Evolutionary conservation across 345 rosid genomes (phyloP), one percentile per base, ranked within the genome.

Genomic region (Leavenworthia alabamica): DNA sequence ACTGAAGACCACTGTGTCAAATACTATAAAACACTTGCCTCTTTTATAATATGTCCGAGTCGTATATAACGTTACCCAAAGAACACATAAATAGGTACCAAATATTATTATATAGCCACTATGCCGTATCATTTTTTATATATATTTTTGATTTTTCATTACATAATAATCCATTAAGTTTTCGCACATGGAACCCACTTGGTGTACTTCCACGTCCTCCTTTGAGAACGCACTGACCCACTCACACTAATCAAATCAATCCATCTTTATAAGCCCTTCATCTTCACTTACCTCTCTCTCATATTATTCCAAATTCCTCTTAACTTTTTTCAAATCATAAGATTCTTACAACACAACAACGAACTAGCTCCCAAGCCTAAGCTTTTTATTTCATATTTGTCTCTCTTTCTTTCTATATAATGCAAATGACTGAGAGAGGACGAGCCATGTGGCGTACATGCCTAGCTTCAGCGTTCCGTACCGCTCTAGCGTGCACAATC

Each of bases 401-500:
- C 13, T 71, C 57, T 43, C 47, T 48, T 42, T 20, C 22, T 2
- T 2, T 20, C 29, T 16, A 62, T 36, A 70, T 8, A 70, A 70
- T 70, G 74, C 59, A 12, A 55, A 72, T 59, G 62, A 72, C 76
- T 3, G 65, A 64, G 29, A 78, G 80, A 55, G 79, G 95, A 10
- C 65, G 73, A 42, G 80, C 81, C 3, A 26, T 73, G 50, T 86
- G 96, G 96, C 79, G 53, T 33, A 51, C 78, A 13, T 80, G 86
- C 78, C 78, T 92, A 2, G 79, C 79, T 74, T 78, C 96, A 37
- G 83, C 88, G 37, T 78, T 81, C 70, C 75, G 95, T 19, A 78
- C 93, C 7, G 80, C 95, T 44, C 70, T 92, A 27, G 98, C 98
- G 11, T 86, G 95, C 80, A 67, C 78, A 39, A 73, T 83, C 49